These are phyloP conservation scores for Ogataea philodendri DNA, from an alignment of 805 yeast species.

Conservation along the genomic window DNA sequence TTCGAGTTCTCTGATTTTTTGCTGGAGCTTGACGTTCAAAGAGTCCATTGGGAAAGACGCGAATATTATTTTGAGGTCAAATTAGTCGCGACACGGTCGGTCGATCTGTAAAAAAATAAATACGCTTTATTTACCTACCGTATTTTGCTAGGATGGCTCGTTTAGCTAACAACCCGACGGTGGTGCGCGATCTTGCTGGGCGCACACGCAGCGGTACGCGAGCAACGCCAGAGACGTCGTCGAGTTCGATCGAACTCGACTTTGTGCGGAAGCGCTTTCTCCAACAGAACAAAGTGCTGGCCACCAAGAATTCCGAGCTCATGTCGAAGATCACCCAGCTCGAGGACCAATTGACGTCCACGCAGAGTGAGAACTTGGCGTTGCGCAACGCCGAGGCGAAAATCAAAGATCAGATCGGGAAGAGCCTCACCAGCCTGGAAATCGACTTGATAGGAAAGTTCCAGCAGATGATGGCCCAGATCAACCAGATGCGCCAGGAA, in stretches of 20 bases:
- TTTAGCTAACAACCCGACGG: slow-evolving; percentile 21
- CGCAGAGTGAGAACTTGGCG: slow-evolving; percentile 29
- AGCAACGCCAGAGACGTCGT: slow-evolving; percentile 13
- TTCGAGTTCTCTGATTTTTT: slow-evolving; percentile 51
- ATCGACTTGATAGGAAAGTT: slow-evolving; percentile 12
- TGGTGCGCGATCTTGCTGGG: slow-evolving; percentile 5
- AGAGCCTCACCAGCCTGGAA: slow-evolving; percentile 11
- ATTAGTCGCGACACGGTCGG: slow-evolving; percentile 2
- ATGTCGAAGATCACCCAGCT: slow-evolving; percentile 50
- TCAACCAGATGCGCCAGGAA: slow-evolving; percentile 16
- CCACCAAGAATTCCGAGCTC: slow-evolving; percentile 54
- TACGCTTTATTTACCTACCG: slow-evolving; percentile 1
- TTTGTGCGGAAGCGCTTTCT: slow-evolving; percentile 30
- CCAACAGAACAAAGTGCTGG: slow-evolving; percentile 57
- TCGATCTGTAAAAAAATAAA: slow-evolving; percentile 6
- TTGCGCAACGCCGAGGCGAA: slow-evolving; percentile 24
- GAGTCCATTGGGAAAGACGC: slow-evolving; percentile 11
- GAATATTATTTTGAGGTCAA: no score
- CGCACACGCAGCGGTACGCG: slow-evolving; percentile 2
- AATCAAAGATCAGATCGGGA: slow-evolving; percentile 13
- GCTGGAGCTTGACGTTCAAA: slow-evolving; percentile 31
- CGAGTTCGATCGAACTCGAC: slow-evolving; percentile 15
- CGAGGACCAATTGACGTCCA: slow-evolving; percentile 42
- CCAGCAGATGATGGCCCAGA: slow-evolving; percentile 11
- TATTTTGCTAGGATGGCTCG: slow-evolving; percentile 22